phyloP scores from a whole-genome alignment of 257 asterid species.

The Verbena officinalis region DNA sequence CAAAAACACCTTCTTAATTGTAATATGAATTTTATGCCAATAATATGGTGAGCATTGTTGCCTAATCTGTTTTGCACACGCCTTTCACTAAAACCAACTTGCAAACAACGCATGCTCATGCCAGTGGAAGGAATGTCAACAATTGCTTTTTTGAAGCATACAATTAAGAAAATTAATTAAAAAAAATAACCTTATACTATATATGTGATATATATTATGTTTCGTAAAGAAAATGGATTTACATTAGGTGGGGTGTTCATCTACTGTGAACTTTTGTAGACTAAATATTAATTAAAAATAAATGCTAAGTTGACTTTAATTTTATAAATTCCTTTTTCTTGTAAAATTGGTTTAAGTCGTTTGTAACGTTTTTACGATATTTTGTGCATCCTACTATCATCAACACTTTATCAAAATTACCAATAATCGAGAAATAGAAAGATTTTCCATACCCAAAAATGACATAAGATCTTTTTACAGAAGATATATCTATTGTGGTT shows the following conservation, averaged over 20 bases:
- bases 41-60: conserved; percentile 35
- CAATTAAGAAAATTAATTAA: neutral
- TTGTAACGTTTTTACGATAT: no score
- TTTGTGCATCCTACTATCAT: no score
- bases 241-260: conserved; percentile 36
- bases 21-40: conserved; percentile 6
- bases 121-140: conserved; percentile 20
- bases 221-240: conserved; percentile 25
- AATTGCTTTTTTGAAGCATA: conserved; percentile 1
- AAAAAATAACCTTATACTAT: neutral
- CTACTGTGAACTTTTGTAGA: conserved; percentile 20
- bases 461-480: no score
- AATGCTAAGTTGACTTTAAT: conserved; percentile 15
- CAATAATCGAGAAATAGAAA: no score
- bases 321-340: no score
- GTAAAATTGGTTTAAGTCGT: no score
- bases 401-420: no score
- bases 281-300: neutral
- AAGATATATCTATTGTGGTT: no score
- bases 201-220: no score
- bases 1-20: no score
- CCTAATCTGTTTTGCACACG: conserved; percentile 37
- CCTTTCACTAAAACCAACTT: conserved; percentile 28
- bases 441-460: no score
- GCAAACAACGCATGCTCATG: neutral